Evolutionary conservation across 495 filamentous ascomycete genomes (phyloP).

Genomic region (Talaromyces thailandensis): DNA sequence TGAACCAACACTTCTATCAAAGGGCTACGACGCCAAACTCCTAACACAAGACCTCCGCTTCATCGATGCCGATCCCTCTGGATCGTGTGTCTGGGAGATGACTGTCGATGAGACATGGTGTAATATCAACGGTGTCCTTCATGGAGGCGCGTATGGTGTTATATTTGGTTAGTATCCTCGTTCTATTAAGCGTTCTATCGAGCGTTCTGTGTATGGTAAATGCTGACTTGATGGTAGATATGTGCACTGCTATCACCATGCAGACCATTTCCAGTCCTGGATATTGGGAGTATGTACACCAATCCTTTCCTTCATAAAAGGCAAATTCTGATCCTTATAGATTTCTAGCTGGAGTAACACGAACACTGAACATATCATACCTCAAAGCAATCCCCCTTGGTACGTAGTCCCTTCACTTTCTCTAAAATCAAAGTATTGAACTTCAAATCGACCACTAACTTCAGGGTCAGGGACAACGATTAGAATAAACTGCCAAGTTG

Average conservation of each 20-base stretch:
- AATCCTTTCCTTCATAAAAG: neutral
- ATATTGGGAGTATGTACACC: constrained; percentile 28
- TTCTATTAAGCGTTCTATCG: too few relatives aligned
- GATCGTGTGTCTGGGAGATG: neutral
- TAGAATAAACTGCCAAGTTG: constrained; percentile 20
- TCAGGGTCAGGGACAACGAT: constrained; percentile 16
- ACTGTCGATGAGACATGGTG: constrained; percentile 4
- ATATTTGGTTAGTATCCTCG: constrained; percentile 21
- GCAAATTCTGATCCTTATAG: constrained; percentile 1
- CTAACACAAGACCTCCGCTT: neutral
- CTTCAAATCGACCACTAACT: neutral
- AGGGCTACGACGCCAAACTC: constrained; percentile 3
- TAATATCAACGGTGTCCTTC: constrained; percentile 21
- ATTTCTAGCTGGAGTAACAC: constrained; percentile 35
- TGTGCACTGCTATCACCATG: constrained; percentile 33
- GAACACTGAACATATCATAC: constrained; percentile 30
- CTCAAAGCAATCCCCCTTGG: constrained; percentile 24
- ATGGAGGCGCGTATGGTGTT: constrained; percentile 32
- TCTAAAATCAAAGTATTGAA: neutral
- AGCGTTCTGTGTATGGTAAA: too few relatives aligned
- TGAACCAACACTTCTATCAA: neutral
- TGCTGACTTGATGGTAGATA: constrained; percentile 16
- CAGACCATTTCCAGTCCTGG: constrained; percentile 27
- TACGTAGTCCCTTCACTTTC: neutral
- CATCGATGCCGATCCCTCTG: constrained; percentile 4